These are phyloP conservation scores for Tetradesmus obliquus DNA, from an alignment of 139 green algal genomes.

Conservation along the genomic window DNA sequence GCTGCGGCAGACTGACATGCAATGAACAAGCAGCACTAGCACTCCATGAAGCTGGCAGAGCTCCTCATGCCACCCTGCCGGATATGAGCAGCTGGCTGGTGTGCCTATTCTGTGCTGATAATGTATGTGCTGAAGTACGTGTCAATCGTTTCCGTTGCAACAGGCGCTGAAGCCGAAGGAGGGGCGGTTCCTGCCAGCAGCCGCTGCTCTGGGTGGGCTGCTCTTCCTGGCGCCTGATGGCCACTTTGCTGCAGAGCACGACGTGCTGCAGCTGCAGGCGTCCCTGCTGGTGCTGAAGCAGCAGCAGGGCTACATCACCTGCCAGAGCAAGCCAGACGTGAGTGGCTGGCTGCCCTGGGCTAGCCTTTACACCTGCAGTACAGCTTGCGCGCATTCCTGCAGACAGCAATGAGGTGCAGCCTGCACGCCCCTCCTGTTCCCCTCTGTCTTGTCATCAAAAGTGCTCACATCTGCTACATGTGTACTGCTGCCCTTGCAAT, in stretches of 20 bases:
- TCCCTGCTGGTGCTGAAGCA: conserved; percentile 59
- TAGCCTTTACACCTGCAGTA: background rate
- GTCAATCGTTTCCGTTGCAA: conserved; percentile 24
- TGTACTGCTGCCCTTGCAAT: background rate
- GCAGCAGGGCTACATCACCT: conserved; percentile 80
- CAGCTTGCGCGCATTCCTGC: background rate
- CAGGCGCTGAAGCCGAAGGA: conserved; percentile 62
- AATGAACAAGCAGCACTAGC: conserved; percentile 26
- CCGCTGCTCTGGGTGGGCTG: conserved; percentile 74
- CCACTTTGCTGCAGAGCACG: conserved; percentile 67
- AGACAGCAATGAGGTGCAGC: too few relatives aligned
- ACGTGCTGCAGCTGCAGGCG: conserved; percentile 75
- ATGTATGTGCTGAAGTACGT: background rate
- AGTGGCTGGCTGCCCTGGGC: background rate
- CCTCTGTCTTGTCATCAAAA: too few relatives aligned
- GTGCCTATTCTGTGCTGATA: background rate
- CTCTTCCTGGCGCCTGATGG: conserved; percentile 74
- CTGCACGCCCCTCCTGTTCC: background rate
- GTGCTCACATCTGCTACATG: background rate
- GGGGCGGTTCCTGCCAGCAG: conserved; percentile 79
- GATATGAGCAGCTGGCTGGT: background rate
- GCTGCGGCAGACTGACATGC: conserved; percentile 40
- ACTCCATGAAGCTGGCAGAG: background rate
- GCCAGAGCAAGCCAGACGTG: conserved; percentile 51
- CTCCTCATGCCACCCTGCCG: too few relatives aligned